Conservation (phyloP, 2,329 filamentous ascomycete species). For the Epichloe elymi region DNA sequence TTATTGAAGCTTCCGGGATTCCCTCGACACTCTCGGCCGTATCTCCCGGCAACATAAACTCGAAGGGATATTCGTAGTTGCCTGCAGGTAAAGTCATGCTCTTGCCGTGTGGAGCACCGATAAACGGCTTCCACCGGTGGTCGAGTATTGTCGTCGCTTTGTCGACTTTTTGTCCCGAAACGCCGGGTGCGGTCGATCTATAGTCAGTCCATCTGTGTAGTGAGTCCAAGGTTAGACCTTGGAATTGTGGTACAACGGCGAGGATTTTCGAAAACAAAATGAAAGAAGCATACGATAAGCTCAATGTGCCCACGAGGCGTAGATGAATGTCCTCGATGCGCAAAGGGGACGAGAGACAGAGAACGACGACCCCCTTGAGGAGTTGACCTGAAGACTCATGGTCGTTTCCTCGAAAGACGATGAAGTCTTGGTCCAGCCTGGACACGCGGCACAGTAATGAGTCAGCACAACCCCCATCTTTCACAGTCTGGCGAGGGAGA, state of each 20-base stretch:
- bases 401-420: conserved; percentile 63
- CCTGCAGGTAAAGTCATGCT: conserved; percentile 51
- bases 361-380: conserved; percentile 58
- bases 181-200: conserved; percentile 41
- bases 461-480: neutral
- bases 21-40: conserved; percentile 85
- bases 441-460: neutral
- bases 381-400: conserved; percentile 65
- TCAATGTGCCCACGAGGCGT: conserved; percentile 55
- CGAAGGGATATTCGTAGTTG: conserved; percentile 77
- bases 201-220: conserved; percentile 35
- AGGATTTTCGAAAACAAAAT: neutral
- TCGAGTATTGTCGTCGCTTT: conserved; percentile 48
- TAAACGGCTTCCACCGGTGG: conserved; percentile 57
- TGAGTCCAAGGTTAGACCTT: conserved; percentile 6
- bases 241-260: neutral
- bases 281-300: conserved; percentile 40
- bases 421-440: conserved; percentile 66
- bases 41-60: conserved; percentile 56
- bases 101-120: conserved; percentile 35
- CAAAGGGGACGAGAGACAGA: conserved; percentile 57
- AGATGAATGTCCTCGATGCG: conserved; percentile 62
- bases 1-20: conserved; percentile 70
- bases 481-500: neutral
- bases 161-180: conserved; percentile 46